Percentiles rank a stretch among this genome's conserved stretches.
Evolutionary conservation across 1,139 yeast species (phyloP).

Genomic region (Pichia sp.): DNA sequence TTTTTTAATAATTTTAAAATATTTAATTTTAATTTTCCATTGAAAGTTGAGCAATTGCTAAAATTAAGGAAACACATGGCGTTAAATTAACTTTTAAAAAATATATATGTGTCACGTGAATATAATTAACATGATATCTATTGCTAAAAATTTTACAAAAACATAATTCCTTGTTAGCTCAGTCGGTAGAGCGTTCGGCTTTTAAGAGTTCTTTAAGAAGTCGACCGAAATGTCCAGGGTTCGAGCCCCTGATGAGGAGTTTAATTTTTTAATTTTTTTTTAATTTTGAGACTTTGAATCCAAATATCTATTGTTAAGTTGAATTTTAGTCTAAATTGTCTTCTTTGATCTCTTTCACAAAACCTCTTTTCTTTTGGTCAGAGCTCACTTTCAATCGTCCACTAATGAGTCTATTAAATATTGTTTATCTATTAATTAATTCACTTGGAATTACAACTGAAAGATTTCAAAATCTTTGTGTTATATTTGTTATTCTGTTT

Average conservation of each 20-base stretch:
- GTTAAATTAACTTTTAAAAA: no score
- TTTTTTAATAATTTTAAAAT: no score
- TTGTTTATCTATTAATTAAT: slow-evolving; percentile 1
- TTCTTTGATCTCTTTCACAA: neutral
- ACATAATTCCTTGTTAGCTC: slow-evolving; percentile 31
- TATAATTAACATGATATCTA: no score
- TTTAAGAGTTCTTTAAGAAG: slow-evolving; percentile 28
- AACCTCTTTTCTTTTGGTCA: no score
- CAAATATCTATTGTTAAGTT: neutral
- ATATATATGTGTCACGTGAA: no score
- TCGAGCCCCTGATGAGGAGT: slow-evolving; percentile 22
- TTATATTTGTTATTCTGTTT: slow-evolving; percentile 8
- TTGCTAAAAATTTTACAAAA: no score
- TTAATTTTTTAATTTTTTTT: neutral
- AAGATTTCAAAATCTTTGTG: slow-evolving; percentile 12
- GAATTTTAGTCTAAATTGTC: neutral
- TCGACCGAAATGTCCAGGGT: slow-evolving; percentile 24
- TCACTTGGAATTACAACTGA: slow-evolving; percentile 4
- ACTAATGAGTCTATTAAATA: neutral
- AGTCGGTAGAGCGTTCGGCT: slow-evolving; percentile 48
- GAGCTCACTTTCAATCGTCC: no score
- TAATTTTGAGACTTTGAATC: neutral
- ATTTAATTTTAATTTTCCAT: no score
- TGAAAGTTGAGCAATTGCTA: no score
- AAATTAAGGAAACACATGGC: no score